phyloP scores from a whole-genome alignment of 1,284 basidiomycete genomes.

The Microbotryum lychnidis-dioicae region DNA sequence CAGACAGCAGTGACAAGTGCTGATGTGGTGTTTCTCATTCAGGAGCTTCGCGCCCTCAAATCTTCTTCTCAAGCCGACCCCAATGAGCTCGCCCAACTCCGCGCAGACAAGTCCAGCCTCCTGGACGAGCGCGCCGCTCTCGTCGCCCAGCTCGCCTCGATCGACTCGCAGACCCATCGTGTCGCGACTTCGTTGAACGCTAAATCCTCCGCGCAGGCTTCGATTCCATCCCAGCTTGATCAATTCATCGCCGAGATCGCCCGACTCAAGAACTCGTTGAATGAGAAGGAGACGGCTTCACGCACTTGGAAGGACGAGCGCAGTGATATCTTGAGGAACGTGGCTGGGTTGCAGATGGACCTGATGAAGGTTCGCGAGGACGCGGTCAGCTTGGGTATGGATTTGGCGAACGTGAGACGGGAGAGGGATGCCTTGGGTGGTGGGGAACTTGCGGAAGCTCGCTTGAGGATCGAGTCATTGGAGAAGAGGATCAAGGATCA shows the following conservation, averaged over 20 bases:
- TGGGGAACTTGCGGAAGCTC: constrained; percentile 50
- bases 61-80: neutral
- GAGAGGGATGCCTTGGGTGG: constrained; percentile 59
- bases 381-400: constrained; percentile 24
- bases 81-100: constrained; percentile 7
- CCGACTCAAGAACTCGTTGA: neutral
- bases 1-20: too few species aligned
- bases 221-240: constrained; percentile 13
- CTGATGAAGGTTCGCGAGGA: constrained; percentile 36
- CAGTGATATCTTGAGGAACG: constrained; percentile 53
- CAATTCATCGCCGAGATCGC: constrained; percentile 15
- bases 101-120: constrained; percentile 10
- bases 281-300: constrained; percentile 15
- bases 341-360: constrained; percentile 58
- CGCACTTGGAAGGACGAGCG: constrained; percentile 51
- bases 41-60: constrained; percentile 24
- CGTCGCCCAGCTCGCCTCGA: constrained; percentile 11
- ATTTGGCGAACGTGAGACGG: constrained; percentile 47
- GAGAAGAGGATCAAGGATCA: constrained; percentile 50
- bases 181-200: neutral
- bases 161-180: constrained; percentile 12
- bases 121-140: constrained; percentile 16
- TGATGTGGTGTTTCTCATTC: neutral
- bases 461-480: constrained; percentile 48
- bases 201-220: constrained; percentile 7